Evolutionary conservation across 805 yeast genomes (phyloP), one percentile per base, ranked within the genome.

Genomic region (Danielozyma ontarioensis): DNA sequence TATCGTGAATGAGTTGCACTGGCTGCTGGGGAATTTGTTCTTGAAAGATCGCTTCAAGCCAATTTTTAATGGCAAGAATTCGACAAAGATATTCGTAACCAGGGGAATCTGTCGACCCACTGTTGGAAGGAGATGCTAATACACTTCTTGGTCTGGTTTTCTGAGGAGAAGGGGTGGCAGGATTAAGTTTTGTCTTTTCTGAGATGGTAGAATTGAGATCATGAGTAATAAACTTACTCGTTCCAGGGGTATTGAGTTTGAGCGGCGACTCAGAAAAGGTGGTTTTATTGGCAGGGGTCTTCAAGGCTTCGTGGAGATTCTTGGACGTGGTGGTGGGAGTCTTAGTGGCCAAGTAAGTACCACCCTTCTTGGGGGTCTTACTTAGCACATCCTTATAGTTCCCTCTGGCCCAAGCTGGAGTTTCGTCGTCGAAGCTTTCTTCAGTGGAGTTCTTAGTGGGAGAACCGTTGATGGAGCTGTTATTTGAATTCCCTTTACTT

Each of bases 1-100:
- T 60, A 25, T 78, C 74, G 29, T 82, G 76, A 24, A 83, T 72
- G 28, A 85, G 60, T 27, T 79, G 75, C 3, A 72, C 64, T 2
- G 78, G 78, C 0, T 77, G 58, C 25, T 60, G 64, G 0, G 80
- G 75, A 10, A 85, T 65, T 15, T 57, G 57, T 43, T 80, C 84
- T 3, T 64, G 70, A 12, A 83, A 66, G 11, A 84, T 71, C 10
- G 59, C 53, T 56, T 82, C 85, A 25, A 86, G 72, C 95, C 95
- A 86, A 36, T 68, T 68, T 50, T 81, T 83, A n/a, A 88, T 85
- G 50, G 86, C 93, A 24, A 74, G 77, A 8, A 85, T 78, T 39
- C 90, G 76, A 55, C 95, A 85, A 28, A 86, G 63, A 47, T 85
- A 85, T 53, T 84, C 93, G 51, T 85, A 84, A 0, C 70, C 71